Percentiles rank a stretch among this genome's conserved stretches.
Evolutionary conservation across 2,329 filamentous ascomycete species (phyloP).

Genomic region (Cladosporium sp.): DNA sequence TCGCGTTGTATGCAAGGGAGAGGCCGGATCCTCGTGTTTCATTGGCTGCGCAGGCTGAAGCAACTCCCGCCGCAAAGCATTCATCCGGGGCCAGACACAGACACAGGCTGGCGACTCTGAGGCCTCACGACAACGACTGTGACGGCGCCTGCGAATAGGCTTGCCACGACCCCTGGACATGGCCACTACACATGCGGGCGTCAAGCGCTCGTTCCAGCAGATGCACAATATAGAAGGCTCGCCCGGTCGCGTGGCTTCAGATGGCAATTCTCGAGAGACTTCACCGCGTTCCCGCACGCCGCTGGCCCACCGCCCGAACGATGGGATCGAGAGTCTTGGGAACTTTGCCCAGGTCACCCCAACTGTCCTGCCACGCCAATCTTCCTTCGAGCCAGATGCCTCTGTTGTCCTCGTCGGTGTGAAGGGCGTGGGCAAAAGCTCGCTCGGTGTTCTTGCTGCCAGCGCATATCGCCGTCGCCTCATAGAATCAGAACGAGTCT

Average conservation of each 20-base stretch:
- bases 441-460: slow-evolving; percentile 69
- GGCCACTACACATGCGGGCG: slow-evolving; percentile 26
- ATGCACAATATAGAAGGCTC: slow-evolving; percentile 21
- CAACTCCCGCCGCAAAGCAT: slow-evolving; percentile 11
- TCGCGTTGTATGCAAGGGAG: neutral
- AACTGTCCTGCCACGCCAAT: slow-evolving; percentile 10
- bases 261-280: slow-evolving; percentile 12
- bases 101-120: neutral
- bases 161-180: slow-evolving; percentile 14
- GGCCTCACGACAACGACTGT: neutral
- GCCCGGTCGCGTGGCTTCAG: neutral
- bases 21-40: neutral
- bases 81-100: slow-evolving; percentile 6
- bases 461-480: slow-evolving; percentile 65
- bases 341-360: slow-evolving; percentile 9
- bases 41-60: slow-evolving; percentile 6
- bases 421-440: slow-evolving; percentile 71
- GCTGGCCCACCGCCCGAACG: slow-evolving; percentile 2
- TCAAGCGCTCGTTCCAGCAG: slow-evolving; percentile 27
- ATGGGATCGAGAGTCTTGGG: slow-evolving; percentile 11
- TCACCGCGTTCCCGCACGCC: slow-evolving; percentile 14
- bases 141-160: neutral
- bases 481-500: slow-evolving; percentile 65
- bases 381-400: slow-evolving; percentile 54
- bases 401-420: slow-evolving; percentile 71